Conservation (phyloP, 139 green algal species). For the Bryopsis sp. region DNA sequence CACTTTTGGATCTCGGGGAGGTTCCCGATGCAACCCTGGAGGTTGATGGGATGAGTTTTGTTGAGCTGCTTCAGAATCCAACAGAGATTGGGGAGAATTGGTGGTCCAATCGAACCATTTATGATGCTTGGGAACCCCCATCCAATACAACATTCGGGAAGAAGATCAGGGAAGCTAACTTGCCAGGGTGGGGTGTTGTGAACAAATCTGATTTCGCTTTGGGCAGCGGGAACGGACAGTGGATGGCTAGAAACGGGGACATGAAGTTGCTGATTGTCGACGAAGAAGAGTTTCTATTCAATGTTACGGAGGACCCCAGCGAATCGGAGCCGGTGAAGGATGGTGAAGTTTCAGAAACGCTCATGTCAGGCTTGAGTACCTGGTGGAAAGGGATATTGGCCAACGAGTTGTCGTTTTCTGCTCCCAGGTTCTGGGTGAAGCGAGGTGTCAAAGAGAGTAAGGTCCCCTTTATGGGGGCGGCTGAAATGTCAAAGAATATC, state of each 20-base stretch:
- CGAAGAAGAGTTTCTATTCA: not conserved
- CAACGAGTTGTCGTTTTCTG: not conserved
- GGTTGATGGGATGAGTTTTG: not conserved
- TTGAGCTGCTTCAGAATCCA: not conserved
- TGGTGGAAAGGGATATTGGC: not conserved
- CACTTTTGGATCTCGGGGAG: not conserved
- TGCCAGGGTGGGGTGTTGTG: not conserved
- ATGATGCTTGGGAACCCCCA: not conserved
- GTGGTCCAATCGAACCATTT: not conserved
- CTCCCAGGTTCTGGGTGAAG: not conserved
- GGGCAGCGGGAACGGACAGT: not conserved
- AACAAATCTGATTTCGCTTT: constrained; percentile 3
- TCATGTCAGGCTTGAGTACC: not conserved
- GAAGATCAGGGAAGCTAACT: not conserved
- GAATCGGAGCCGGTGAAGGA: not conserved
- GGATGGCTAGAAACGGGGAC: not conserved
- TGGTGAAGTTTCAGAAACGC: not conserved
- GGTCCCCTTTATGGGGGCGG: not conserved
- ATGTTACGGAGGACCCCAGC: not conserved
- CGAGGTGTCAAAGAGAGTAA: not conserved
- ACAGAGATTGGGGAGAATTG: not conserved
- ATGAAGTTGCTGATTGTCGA: not conserved
- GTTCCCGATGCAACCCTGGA: not conserved
- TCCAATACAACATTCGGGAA: not conserved
- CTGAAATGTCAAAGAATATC: not conserved